These are phyloP conservation scores for Sequoia sempervirens DNA, from an alignment of 75 land plant species.

Conservation along the genomic window DNA sequence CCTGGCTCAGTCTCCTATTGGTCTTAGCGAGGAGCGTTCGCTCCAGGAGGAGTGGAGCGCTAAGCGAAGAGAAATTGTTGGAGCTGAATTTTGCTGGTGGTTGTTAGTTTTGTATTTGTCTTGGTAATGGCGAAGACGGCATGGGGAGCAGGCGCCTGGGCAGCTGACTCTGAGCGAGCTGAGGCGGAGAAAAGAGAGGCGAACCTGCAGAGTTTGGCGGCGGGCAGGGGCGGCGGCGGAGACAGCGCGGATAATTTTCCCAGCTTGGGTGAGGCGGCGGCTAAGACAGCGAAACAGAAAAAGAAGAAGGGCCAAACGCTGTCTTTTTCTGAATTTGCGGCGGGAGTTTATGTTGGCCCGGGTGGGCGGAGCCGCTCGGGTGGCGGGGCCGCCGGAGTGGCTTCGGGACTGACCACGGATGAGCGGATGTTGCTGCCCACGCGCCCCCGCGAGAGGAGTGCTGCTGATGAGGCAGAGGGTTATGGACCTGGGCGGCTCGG, in stretches of 20 bases:
- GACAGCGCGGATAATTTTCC: conserved; percentile 47
- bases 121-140: conserved; percentile 54
- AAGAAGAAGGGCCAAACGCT: conserved; percentile 61
- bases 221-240: neutral
- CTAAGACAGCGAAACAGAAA: conserved; percentile 25
- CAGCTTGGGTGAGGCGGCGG: conserved; percentile 54
- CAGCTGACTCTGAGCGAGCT: conserved; percentile 70
- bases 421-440: conserved; percentile 81
- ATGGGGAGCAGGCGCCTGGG: conserved; percentile 83
- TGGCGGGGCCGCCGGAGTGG: neutral
- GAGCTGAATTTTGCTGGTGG: neutral
- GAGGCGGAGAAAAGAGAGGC: conserved; percentile 44
- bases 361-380: conserved; percentile 15
- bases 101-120: neutral
- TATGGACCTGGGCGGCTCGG: conserved; percentile 42
- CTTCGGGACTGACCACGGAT: conserved; percentile 43
- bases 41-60: neutral
- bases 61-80: neutral
- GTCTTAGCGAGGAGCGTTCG: neutral
- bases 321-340: conserved; percentile 53
- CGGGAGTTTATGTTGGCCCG: conserved; percentile 27
- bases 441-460: conserved; percentile 66
- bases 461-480: conserved; percentile 43
- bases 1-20: neutral
- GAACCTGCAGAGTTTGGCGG: neutral